Percentiles rank a stretch among this genome's conserved stretches.
These are phyloP conservation scores for Coniochaeta hoffmannii DNA, from an alignment of 2,329 filamentous ascomycete genomes.

Conservation along the genomic window DNA sequence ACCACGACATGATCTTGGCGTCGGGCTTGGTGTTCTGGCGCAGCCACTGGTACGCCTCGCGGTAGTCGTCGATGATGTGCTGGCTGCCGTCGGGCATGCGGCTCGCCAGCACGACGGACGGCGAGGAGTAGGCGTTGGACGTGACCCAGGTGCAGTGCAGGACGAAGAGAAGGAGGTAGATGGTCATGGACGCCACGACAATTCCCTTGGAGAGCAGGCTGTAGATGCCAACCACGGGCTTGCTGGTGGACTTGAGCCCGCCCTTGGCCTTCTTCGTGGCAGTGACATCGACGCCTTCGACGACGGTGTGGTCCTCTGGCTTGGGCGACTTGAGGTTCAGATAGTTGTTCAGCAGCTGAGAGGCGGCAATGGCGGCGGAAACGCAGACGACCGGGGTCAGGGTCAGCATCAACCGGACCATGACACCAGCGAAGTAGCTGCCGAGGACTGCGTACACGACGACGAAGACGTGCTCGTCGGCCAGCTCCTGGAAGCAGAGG, in stretches of 20 bases:
- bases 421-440: slow-evolving; percentile 97
- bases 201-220: slow-evolving; percentile 68
- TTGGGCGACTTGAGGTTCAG: slow-evolving; percentile 59
- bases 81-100: slow-evolving; percentile 89
- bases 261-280: slow-evolving; percentile 39
- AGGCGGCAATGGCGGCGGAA: slow-evolving; percentile 80
- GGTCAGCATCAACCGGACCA: slow-evolving; percentile 98
- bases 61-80: slow-evolving; percentile 98
- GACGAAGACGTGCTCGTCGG: slow-evolving; percentile 95
- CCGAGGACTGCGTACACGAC: slow-evolving; percentile 95
- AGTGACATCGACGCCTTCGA: slow-evolving; percentile 42
- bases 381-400: slow-evolving; percentile 95
- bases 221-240: slow-evolving; percentile 78
- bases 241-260: slow-evolving; percentile 62
- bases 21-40: slow-evolving; percentile 92
- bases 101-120: slow-evolving; percentile 91
- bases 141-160: slow-evolving; percentile 99
- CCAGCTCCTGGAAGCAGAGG: slow-evolving; percentile 90
- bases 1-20: slow-evolving; percentile 99
- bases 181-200: slow-evolving; percentile 63
- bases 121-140: slow-evolving; percentile 96
- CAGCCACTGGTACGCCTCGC: slow-evolving; percentile 98
- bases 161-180: slow-evolving; percentile 89
- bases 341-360: slow-evolving; percentile 83
- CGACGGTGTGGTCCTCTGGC: slow-evolving; percentile 34